These are phyloP conservation scores for Dryas drummondii DNA, from an alignment of 306 rosid species.

Conservation along the genomic window DNA sequence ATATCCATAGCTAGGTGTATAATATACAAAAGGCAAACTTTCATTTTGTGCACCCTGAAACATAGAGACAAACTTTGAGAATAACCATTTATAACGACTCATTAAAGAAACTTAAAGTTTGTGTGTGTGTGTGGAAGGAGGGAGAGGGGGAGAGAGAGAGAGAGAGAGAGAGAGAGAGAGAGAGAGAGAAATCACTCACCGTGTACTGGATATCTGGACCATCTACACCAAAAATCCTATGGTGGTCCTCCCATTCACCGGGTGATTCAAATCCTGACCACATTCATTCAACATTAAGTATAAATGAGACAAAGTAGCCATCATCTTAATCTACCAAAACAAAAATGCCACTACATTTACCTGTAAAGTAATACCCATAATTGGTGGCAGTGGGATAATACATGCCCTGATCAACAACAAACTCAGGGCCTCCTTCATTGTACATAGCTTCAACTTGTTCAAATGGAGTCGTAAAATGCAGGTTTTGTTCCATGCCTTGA, in stretches of 20 bases:
- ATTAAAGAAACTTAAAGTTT: background rate
- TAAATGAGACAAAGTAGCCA: slow-evolving; percentile 20
- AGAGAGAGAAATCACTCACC: slow-evolving; percentile 41
- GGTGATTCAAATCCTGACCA: slow-evolving; percentile 83
- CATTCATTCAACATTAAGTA: slow-evolving; percentile 18
- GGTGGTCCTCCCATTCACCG: slow-evolving; percentile 89
- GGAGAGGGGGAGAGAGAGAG: background rate
- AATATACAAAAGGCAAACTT: slow-evolving; percentile 77
- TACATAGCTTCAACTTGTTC: slow-evolving; percentile 70
- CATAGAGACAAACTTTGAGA: slow-evolving; percentile 24
- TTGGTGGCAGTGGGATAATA: slow-evolving; percentile 86
- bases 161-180: background rate
- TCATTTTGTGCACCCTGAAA: slow-evolving; percentile 84
- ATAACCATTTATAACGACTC: background rate
- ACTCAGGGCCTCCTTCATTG: slow-evolving; percentile 75
- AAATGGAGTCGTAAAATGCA: slow-evolving; percentile 51
- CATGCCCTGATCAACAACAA: slow-evolving; percentile 79
- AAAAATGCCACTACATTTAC: slow-evolving; percentile 27
- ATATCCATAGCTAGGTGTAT: slow-evolving; percentile 82
- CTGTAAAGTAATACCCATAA: slow-evolving; percentile 95
- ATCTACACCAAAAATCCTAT: slow-evolving; percentile 74
- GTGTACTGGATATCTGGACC: slow-evolving; percentile 66
- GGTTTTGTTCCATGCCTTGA: slow-evolving; percentile 57
- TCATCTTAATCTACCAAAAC: background rate
- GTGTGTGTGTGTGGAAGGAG: background rate